Evolutionary conservation across 371 early-diverging fungal genomes (phyloP), one percentile per base, ranked within the genome.

Genomic region (Rhizomucor pusillus): DNA sequence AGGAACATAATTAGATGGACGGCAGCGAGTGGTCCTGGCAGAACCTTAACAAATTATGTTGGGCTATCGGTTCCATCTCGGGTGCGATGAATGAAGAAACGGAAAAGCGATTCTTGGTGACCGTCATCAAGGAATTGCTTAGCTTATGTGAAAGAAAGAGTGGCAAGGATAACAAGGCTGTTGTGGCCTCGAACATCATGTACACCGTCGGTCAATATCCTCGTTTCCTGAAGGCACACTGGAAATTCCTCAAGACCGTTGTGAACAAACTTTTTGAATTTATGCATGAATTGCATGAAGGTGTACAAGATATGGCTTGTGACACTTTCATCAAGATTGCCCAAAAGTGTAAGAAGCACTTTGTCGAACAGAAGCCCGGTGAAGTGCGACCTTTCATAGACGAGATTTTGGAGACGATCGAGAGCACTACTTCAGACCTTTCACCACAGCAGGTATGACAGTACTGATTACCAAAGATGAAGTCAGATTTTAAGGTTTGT

Each of bases 241-340:
- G 97, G 94, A 97, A 95, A 73, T 99, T 99, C 79, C 79, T 99
- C 59, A 98, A 97, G 85, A 97, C 99, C 0, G 99, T 99, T n/a
- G 93, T 98, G 55, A 97, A 97, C 86, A 99, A 99, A 71, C 77
- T 99, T 37, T 99, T 99, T 75, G 99, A 99, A 79, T 99, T 99
- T 75, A 99, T 99, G 99, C 96, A 98, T 65, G 99, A 99, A 75
- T 77, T 88, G 5, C 98, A 99, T 63, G 99, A 98, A 77, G 99
- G 99, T 79, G 98, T 99, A 18, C 97, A 98, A 70, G 99, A 99
- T 72, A 99, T 99, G 99, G 99, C 99, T 20, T 99, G 99, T 74
- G 99, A 99, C 72, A 99, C 99, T 2, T 99, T 99, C 71, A 94
- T 97, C 60, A 98, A 95, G 69, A 99, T 99, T 65, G 82, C 97